Evolutionary conservation across 225 moss, liverwort and hornwort species (phyloP), one percentile per base, ranked within the genome.

Genomic region (Bryum argenteum): DNA sequence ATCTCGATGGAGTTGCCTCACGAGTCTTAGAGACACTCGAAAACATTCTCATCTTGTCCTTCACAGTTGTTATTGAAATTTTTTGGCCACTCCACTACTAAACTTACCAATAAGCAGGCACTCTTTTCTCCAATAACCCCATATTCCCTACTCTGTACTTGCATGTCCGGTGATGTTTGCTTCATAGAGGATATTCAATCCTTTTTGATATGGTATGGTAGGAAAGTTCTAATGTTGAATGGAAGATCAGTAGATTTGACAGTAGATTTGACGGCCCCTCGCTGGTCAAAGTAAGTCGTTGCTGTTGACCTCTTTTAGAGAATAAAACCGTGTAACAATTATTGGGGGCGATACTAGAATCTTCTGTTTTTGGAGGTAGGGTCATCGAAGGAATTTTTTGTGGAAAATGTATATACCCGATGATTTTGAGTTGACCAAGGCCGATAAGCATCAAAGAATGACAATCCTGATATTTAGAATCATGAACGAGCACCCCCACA

Each of bases 1-100:
- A 54, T 52, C 55, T 54, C 42, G 58, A 65, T 77, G 81, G 68
- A 68, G 61, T 69, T 50, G 21, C 56, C 61, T 40, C 33, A 33
- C 33, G 33, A 33, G 11, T 22, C n/a, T 45, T 50, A 47, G 26
- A 51, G 65, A 54, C 59, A 8, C 43, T 53, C 40, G 8, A 42
- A 75, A 71, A 38, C 9, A 9, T 33, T 33, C 33, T 61, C 8
- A 16, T 52, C 8, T 42, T 16, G 42, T 57, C 70, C 23, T 47
- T 54, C 11, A 61, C 42, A 18, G 41, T 26, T 39, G 47, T 61
- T 71, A 28, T 33, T 6, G 56, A 72, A 18, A 53, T 68, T 53
- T 72, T 56, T 33, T 33, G 33, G 33, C 33, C 33, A 33, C 33
- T 33, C 4, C 16, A 16, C 44, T 14, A 13, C 24, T 74, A 0